phyloP scores from a whole-genome alignment of 371 early-diverging fungal genomes.

The Mortierella sp. region DNA sequence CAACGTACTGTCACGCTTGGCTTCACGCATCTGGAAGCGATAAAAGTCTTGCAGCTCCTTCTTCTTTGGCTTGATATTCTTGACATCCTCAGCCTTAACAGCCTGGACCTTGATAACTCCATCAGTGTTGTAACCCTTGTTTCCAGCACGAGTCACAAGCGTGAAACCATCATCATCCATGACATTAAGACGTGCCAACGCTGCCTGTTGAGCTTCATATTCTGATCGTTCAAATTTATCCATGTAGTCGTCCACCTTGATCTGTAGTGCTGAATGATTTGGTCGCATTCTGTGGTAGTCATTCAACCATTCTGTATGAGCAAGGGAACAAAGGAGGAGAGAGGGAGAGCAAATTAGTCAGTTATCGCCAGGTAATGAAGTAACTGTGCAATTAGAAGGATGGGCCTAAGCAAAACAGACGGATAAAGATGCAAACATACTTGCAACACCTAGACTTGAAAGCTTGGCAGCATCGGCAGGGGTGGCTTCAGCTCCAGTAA shows the following conservation, averaged over 20 bases:
- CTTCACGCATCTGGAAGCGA: conserved; percentile 94
- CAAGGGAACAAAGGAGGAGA: neutral
- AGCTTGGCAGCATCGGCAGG: conserved; percentile 32
- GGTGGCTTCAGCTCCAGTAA: conserved; percentile 59
- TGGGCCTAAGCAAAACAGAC: too few species aligned
- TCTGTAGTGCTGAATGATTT: conserved; percentile 65
- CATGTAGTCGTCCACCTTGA: conserved; percentile 81
- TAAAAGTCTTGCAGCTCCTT: conserved; percentile 90
- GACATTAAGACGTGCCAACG: conserved; percentile 74
- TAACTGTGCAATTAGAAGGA: neutral
- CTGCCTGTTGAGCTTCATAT: conserved; percentile 74
- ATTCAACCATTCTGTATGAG: conserved; percentile 60
- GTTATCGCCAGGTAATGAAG: too few species aligned
- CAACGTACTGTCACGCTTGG: conserved; percentile 83
- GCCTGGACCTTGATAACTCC: conserved; percentile 72
- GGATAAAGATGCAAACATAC: conserved; percentile 12
- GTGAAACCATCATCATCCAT: conserved; percentile 97
- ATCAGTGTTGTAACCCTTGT: conserved; percentile 69
- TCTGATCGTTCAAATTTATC: conserved; percentile 86
- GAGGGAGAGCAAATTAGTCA: too few species aligned
- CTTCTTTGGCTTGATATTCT: conserved; percentile 72
- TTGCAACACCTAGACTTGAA: conserved; percentile 66
- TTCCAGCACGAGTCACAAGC: conserved; percentile 80
- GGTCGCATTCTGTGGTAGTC: conserved; percentile 73
- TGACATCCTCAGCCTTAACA: conserved; percentile 62